Evolutionary conservation across 2,329 filamentous ascomycete genomes (phyloP).

Genomic region (Fusarium ramigenum): DNA sequence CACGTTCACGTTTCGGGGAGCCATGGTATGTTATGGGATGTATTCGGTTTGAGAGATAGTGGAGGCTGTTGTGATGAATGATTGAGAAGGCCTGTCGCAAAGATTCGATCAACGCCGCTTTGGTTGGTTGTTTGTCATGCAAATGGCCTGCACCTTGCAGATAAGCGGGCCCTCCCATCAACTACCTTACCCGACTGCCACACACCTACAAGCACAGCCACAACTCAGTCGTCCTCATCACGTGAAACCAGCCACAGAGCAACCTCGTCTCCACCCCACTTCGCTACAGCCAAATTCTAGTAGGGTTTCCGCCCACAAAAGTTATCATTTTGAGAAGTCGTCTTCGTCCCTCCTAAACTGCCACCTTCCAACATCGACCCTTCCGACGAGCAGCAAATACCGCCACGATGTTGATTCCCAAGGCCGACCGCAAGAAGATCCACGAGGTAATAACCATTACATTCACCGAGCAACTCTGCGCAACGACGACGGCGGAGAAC

Average conservation of each 20-base stretch:
- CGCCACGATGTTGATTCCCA: conserved; percentile 95
- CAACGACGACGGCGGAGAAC: conserved; percentile 16
- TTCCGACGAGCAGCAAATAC: conserved; percentile 53
- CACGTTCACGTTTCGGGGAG: conserved; percentile 73
- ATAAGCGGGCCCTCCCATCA: conserved; percentile 8
- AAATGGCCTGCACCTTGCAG: neutral
- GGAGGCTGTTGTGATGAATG: neutral
- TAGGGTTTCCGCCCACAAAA: conserved; percentile 59
- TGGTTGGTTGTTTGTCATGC: conserved; percentile 7
- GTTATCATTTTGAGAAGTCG: conserved; percentile 55
- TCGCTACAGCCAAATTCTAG: conserved; percentile 48
- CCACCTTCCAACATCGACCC: conserved; percentile 62
- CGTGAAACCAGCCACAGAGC: conserved; percentile 45
- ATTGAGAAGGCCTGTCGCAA: neutral
- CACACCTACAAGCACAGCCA: conserved; percentile 24
- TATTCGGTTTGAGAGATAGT: neutral
- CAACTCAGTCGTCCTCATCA: conserved; percentile 41
- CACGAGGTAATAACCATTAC: conserved; percentile 70
- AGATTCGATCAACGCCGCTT: conserved; percentile 12
- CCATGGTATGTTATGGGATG: conserved; percentile 59
- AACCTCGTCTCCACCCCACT: conserved; percentile 45
- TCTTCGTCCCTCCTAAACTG: conserved; percentile 48
- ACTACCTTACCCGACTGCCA: neutral
- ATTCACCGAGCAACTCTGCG: conserved; percentile 4
- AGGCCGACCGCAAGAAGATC: conserved; percentile 99